Conservation (phyloP, 345 rosid species). For the Iberis pinnata region DNA sequence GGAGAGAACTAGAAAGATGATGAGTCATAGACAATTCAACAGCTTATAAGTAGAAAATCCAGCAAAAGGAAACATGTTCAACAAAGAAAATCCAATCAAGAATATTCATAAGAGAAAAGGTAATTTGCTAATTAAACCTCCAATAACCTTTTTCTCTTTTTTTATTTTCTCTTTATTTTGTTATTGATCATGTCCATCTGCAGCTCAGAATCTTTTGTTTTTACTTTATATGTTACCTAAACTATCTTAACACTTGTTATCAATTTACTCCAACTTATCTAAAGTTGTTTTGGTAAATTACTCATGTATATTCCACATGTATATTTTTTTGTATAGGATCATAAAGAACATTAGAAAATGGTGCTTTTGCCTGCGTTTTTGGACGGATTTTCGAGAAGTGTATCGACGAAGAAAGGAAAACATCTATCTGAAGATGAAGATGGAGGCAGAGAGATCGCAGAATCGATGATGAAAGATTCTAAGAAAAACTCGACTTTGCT, state of each 20-base stretch:
- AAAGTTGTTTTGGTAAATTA: too few relatives aligned
- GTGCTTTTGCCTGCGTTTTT: slow-evolving; percentile 51
- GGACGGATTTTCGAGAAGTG: slow-evolving; percentile 54
- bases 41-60: slow-evolving; percentile 25
- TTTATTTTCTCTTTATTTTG: neutral
- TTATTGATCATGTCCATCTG: slow-evolving; percentile 6
- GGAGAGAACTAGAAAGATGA: slow-evolving; percentile 14
- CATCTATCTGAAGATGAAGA: slow-evolving; percentile 25
- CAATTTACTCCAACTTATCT: slow-evolving; percentile 13
- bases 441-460: slow-evolving; percentile 56
- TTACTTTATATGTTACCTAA: neutral
- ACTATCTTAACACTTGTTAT: neutral
- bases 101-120: slow-evolving; percentile 20
- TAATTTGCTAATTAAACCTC: slow-evolving; percentile 8
- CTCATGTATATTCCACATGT: too few relatives aligned
- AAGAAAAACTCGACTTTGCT: slow-evolving; percentile 54
- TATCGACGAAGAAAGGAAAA: slow-evolving; percentile 56
- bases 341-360: slow-evolving; percentile 25
- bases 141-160: neutral
- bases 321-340: slow-evolving; percentile 19
- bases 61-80: slow-evolving; percentile 15
- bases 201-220: too few relatives aligned
- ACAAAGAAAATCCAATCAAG: slow-evolving; percentile 17
- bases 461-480: slow-evolving; percentile 56
- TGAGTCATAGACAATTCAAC: slow-evolving; percentile 23